A percentile compares a stretch with the other conserved stretches of the same genome.
These are phyloP conservation scores for Ophiosphaerella herpotricha DNA, from an alignment of 2,329 filamentous ascomycete species.

Conservation along the genomic window DNA sequence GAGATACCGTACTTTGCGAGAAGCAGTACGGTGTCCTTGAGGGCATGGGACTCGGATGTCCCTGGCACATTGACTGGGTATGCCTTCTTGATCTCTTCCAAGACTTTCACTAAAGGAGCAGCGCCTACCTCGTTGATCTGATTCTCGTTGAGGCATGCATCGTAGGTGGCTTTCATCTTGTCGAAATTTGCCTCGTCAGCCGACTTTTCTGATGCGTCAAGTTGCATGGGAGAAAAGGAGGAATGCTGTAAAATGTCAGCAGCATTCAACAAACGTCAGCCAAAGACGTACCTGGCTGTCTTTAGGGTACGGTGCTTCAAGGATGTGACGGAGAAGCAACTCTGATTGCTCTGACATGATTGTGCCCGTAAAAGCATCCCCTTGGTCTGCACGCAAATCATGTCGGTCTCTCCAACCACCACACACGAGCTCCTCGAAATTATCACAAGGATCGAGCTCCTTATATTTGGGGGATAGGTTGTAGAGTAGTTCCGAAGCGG, in stretches of 20 bases:
- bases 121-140: slow-evolving; percentile 60
- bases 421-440: slow-evolving; percentile 71
- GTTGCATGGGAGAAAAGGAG: slow-evolving; percentile 51
- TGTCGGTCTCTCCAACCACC: slow-evolving; percentile 68
- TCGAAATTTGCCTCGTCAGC: slow-evolving; percentile 67
- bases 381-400: slow-evolving; percentile 68
- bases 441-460: slow-evolving; percentile 67
- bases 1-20: slow-evolving; percentile 54
- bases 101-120: slow-evolving; percentile 60
- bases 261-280: background rate
- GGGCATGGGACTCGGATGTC: slow-evolving; percentile 7
- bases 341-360: slow-evolving; percentile 66
- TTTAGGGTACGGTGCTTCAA: slow-evolving; percentile 61
- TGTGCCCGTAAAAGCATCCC: slow-evolving; percentile 63
- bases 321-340: slow-evolving; percentile 63
- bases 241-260: slow-evolving; percentile 49
- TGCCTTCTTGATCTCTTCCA: slow-evolving; percentile 54
- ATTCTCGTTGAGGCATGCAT: slow-evolving; percentile 68
- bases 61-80: slow-evolving; percentile 12
- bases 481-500: slow-evolving; percentile 65
- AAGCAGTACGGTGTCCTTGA: slow-evolving; percentile 55
- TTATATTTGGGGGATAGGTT: slow-evolving; percentile 66
- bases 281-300: slow-evolving; percentile 22
- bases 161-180: slow-evolving; percentile 67
- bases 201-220: slow-evolving; percentile 42